Conservation (phyloP, 768 basidiomycete species). For the Tephrocybe sp. region DNA sequence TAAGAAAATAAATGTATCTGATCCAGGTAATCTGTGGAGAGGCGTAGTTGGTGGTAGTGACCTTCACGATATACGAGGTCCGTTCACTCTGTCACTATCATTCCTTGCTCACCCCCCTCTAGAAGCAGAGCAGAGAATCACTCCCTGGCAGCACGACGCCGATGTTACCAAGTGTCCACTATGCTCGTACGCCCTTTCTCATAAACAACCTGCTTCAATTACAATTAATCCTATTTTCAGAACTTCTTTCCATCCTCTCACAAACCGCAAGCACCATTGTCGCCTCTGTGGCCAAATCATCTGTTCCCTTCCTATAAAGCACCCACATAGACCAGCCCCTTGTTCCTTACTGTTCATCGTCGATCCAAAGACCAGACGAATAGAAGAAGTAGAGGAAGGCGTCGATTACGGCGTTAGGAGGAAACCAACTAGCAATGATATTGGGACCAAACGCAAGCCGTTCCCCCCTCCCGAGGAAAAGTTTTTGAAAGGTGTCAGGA, state of each 20-base stretch:
- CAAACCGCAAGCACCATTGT: conserved; percentile 96
- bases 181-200: conserved; percentile 58
- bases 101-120: background rate
- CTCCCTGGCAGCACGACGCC: conserved; percentile 91
- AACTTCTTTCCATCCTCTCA: conserved; percentile 80
- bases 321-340: conserved; percentile 56
- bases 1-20: conserved; percentile 47
- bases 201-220: background rate
- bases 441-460: conserved; percentile 34
- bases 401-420: conserved; percentile 79
- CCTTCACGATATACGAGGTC: conserved; percentile 72
- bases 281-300: conserved; percentile 90
- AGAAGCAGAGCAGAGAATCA: conserved; percentile 89
- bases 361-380: conserved; percentile 70
- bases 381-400: conserved; percentile 83
- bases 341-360: conserved; percentile 87
- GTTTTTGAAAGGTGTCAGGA: conserved; percentile 84
- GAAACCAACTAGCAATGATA: conserved; percentile 32
- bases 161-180: conserved; percentile 77
- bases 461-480: conserved; percentile 64
- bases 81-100: conserved; percentile 3
- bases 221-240: conserved; percentile 24
- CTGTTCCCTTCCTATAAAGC: conserved; percentile 82
- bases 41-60: conserved; percentile 48
- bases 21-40: conserved; percentile 69